phyloP scores from a whole-genome alignment of 2,329 filamentous ascomycete genomes.

The Alternaria sp. region DNA sequence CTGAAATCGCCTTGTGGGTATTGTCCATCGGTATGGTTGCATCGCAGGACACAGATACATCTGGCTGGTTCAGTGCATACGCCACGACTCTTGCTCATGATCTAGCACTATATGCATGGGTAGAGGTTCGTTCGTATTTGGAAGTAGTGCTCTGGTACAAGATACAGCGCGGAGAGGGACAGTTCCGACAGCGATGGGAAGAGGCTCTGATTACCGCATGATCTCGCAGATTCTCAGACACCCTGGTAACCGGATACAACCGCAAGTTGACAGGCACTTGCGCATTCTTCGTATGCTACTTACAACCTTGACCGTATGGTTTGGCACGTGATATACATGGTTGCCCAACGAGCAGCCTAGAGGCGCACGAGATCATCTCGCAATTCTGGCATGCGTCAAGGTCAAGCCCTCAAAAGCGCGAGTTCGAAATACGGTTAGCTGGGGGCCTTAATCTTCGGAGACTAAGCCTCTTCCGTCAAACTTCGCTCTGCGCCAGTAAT shows the following conservation, averaged over 20 bases:
- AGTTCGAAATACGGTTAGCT: neutral
- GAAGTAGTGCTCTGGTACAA: constrained; percentile 1
- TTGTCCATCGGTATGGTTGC: constrained; percentile 3
- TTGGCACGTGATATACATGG: neutral
- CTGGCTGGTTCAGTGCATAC: neutral
- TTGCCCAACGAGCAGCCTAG: neutral
- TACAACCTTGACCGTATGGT: neutral
- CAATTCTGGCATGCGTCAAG: neutral
- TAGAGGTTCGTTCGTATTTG: neutral
- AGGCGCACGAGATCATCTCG: neutral
- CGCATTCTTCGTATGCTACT: neutral
- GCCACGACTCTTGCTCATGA: neutral
- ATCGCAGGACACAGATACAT: neutral
- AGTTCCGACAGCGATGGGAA: constrained; percentile 1
- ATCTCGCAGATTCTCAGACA: neutral
- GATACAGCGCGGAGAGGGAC: neutral
- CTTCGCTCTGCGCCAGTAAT: neutral
- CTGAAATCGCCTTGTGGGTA: constrained; percentile 1
- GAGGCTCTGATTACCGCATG: neutral
- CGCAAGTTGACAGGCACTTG: neutral
- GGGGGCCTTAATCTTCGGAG: neutral
- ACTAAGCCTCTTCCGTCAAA: neutral
- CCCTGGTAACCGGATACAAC: neutral
- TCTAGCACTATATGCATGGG: neutral
- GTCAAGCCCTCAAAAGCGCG: neutral